Evolutionary conservation across 202 grass and related monocot genomes (phyloP).

Genomic region (Alloteropsis angusta): DNA sequence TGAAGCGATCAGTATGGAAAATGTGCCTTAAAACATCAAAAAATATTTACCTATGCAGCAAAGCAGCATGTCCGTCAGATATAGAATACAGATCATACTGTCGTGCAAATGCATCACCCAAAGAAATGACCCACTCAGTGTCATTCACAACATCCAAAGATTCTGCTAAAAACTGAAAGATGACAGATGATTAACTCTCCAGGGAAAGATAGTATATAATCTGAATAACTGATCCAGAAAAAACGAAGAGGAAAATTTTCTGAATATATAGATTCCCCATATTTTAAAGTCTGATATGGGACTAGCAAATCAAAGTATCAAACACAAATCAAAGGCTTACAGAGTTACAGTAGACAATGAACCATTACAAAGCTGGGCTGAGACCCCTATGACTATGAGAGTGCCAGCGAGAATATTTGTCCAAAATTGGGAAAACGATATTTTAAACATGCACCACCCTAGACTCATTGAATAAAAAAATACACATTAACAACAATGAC

Average conservation of each 20-base stretch:
- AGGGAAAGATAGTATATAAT: slow-evolving; percentile 22
- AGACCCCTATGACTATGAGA: background rate
- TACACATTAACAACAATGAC: background rate
- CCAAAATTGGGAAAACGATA: background rate
- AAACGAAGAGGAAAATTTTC: background rate
- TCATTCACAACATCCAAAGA: slow-evolving; percentile 92
- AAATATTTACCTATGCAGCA: slow-evolving; percentile 70
- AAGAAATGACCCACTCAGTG: slow-evolving; percentile 73
- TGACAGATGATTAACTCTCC: slow-evolving; percentile 29
- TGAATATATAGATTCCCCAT: background rate
- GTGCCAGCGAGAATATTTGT: background rate
- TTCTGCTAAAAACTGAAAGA: slow-evolving; percentile 85
- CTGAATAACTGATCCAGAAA: background rate
- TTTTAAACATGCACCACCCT: background rate
- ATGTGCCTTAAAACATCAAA: background rate
- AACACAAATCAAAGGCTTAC: background rate
- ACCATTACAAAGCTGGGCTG: background rate
- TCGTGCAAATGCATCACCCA: slow-evolving; percentile 89
- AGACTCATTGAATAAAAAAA: background rate
- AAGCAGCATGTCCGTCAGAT: slow-evolving; percentile 74
- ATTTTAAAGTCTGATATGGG: background rate
- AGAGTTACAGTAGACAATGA: background rate
- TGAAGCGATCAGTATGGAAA: slow-evolving; percentile 7
- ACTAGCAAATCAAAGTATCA: background rate
- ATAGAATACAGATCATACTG: slow-evolving; percentile 83